Evolutionary conservation across 768 basidiomycete species (phyloP).

Genomic region (Suillus subalutaceus): DNA sequence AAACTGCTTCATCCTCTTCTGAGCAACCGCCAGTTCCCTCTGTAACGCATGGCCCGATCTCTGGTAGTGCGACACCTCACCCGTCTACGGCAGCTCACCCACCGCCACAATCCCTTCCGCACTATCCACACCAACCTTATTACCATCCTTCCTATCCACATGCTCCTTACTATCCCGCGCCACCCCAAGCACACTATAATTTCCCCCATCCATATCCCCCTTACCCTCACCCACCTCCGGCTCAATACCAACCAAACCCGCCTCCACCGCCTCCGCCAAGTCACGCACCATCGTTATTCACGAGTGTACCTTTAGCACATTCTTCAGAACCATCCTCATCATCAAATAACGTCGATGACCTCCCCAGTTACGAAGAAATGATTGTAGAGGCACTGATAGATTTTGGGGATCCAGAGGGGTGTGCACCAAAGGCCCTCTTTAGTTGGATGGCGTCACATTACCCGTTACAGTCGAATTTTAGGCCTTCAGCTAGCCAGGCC

Average conservation of each 20-base stretch:
- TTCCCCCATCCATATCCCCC: slow-evolving; percentile 44
- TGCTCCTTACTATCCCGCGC: slow-evolving; percentile 62
- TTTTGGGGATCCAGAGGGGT: slow-evolving; percentile 70
- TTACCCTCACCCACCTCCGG: slow-evolving; percentile 33
- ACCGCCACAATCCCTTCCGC: slow-evolving; percentile 28
- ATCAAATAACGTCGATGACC: slow-evolving; percentile 44
- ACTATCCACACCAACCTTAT: slow-evolving; percentile 60
- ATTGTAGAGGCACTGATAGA: slow-evolving; percentile 78
- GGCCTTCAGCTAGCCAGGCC: slow-evolving; percentile 88
- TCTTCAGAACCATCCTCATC: slow-evolving; percentile 23
- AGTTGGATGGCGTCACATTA: slow-evolving; percentile 83
- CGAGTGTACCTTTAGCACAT: slow-evolving; percentile 31
- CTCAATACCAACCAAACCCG: slow-evolving; percentile 34
- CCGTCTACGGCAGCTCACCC: slow-evolving; percentile 25
- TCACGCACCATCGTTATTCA: slow-evolving; percentile 23
- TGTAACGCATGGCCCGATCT: slow-evolving; percentile 21
- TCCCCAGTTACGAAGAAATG: slow-evolving; percentile 93
- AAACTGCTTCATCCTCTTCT: slow-evolving; percentile 18
- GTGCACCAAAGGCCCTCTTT: slow-evolving; percentile 82
- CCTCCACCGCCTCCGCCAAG: slow-evolving; percentile 35
- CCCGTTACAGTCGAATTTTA: slow-evolving; percentile 85
- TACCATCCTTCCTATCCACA: slow-evolving; percentile 65
- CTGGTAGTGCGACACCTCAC: slow-evolving; percentile 26
- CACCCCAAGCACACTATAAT: slow-evolving; percentile 37
- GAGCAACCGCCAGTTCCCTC: slow-evolving; percentile 19